Base-by-base conservation (phyloP, 441 rosid species). In the Euphorbia corollata region DNA sequence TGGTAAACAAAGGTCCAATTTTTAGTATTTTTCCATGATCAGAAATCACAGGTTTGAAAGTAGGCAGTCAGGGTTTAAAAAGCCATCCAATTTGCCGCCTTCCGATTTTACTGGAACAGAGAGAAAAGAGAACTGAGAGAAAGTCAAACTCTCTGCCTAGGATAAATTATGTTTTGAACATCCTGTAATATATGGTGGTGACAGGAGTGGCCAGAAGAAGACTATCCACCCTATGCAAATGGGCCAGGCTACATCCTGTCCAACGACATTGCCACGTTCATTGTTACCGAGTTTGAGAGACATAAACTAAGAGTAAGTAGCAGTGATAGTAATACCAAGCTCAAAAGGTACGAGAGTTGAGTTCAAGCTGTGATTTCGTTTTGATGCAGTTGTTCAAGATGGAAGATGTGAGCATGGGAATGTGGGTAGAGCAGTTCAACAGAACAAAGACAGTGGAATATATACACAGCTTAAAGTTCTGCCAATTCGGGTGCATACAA, bases 201-300 rank as follows among this genome's bases (percentile, higher is more conserved):
- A 59, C 78, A 94, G 97, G 99, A 93, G 72, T 94, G 99, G 99
- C 90, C 93, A 16, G 96, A 86, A 79, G 97, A 91, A 85, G 99
- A 85, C 68, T 89, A 93, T 76, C 98, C 97, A 0, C 97, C 93
- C 16, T 91, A 91, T 56, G 99, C 99, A 24, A 94, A 94, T 67
- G 97, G 99, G 23, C 99, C 99, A 0, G 97, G 96, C 70, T 93
- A 93, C 68, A 80, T 93, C 63, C 68, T 89, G 48, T 87, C 97
- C 20, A 79, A 90, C 1, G 96, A 94, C 81, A 87, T 94, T 63
- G 96, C 91, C 0, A 68, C 59, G 41, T 94, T 82, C 81, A 81
- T 94, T 19, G 91, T 84, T 38, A 75, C 87, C 0, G 86, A 89
- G 83, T 93, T 93, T 69, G 96, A 93, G 82, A 85, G 71, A 53